Conservation (phyloP, 495 filamentous ascomycete genomes). For the Rhizodiscina lignyota region DNA sequence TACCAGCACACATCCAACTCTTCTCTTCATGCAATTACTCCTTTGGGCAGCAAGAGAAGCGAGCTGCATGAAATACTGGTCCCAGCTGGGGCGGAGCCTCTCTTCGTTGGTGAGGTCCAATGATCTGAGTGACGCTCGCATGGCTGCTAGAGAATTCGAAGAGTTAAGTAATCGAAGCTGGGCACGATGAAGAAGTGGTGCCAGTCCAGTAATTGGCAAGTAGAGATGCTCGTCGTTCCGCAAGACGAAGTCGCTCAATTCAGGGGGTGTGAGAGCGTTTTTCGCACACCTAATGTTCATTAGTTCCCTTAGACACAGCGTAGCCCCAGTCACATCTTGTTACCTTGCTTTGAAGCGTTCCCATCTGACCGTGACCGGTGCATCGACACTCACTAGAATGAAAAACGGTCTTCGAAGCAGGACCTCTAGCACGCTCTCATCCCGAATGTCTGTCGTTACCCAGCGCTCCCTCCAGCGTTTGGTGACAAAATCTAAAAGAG, state of each 20-base stretch:
- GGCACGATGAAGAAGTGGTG: slow-evolving; percentile 59
- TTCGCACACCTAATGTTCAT: slow-evolving; percentile 32
- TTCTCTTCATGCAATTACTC: slow-evolving; percentile 95
- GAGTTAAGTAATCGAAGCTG: slow-evolving; percentile 76
- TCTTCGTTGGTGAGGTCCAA: slow-evolving; percentile 63
- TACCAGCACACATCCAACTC: slow-evolving; percentile 91
- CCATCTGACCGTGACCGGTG: slow-evolving; percentile 71
- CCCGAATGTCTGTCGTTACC: slow-evolving; percentile 69
- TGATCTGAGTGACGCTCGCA: slow-evolving; percentile 48
- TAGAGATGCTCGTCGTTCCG: slow-evolving; percentile 68
- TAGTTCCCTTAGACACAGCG: too few relatives aligned
- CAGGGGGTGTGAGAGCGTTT: slow-evolving; percentile 25
- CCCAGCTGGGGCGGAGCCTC: slow-evolving; percentile 84
- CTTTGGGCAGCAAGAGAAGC: slow-evolving; percentile 81
- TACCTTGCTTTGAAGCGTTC: slow-evolving; percentile 47
- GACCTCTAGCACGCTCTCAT: slow-evolving; percentile 48
- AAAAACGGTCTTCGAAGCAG: slow-evolving; percentile 77
- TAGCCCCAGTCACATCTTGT: too few relatives aligned
- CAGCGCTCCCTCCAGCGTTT: slow-evolving; percentile 65
- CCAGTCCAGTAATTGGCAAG: slow-evolving; percentile 42
- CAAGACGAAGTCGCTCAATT: slow-evolving; percentile 66
- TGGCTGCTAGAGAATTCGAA: slow-evolving; percentile 46
- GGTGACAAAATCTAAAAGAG: slow-evolving; percentile 69
- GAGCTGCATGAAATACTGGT: slow-evolving; percentile 93
- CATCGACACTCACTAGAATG: slow-evolving; percentile 80